Base-by-base conservation (phyloP, 495 filamentous ascomycete genomes). In the Lophium mytilinum region DNA sequence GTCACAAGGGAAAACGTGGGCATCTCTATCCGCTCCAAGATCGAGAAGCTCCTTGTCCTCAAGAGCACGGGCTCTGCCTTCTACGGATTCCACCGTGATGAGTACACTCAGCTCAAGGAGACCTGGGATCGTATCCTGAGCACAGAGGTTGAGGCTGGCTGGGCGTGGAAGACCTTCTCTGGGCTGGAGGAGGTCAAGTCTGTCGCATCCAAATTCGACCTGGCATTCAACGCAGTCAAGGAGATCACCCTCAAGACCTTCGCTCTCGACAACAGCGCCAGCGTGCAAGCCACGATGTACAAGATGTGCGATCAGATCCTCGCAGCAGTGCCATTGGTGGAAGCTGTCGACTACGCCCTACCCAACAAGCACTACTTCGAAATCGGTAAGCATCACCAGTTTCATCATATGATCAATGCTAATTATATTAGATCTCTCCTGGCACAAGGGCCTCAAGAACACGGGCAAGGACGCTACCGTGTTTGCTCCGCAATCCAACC, bases 311-410 rank as follows among this genome's bases (percentile, higher is more conserved):
- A 92, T 69, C 78, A 86, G 74, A 96, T 98, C 61, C 76, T 98
- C 61, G 87, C 77, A 15, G 81, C 75, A 24, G 89, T 79, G 53
- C 82, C 88, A 33, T 74, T 83, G 69, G 79, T 89, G 9, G 82
- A 87, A 41, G 74, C 80, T 11, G 87, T 90, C 37, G 81, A 85
- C 62, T 97, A 96, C 67, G 79, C 83, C 11, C 76, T 98, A 68
- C 93, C 93, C 18, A 98, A 98, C 75, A 96, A 95, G 76, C 93
- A 98, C 71, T 98, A 95, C 74, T 98, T 96, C 68, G 93, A 96
- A 72, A 86, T 96, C 74, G 86, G 90, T 95, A 77, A 75, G 85
- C 78, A 50, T 4, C 48, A 12, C 42, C 37, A 17, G 53, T 14
- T 46, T 50, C 24, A 2, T 30, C 24, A 3, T 53, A 19, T 51